Conservation (phyloP, 331 rosid species). For the Malus hybrid region DNA sequence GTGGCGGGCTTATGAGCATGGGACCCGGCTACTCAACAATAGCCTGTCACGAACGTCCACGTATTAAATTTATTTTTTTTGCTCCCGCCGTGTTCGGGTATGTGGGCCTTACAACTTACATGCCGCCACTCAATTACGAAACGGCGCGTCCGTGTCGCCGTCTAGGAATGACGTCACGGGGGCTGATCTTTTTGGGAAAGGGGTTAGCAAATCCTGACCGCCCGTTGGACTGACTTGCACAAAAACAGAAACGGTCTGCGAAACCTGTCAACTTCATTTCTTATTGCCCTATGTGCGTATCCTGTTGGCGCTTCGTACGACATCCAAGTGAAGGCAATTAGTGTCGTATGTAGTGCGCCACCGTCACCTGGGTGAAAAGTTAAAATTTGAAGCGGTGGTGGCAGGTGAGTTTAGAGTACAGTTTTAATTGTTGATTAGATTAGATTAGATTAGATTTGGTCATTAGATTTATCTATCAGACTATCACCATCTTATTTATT, state of each 20-base stretch:
- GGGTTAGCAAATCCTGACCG: constrained; percentile 12
- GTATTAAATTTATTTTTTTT: constrained; percentile 14
- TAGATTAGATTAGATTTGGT: no score
- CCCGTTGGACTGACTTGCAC: background rate
- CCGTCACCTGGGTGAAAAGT: no score
- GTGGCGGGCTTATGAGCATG: constrained; percentile 14
- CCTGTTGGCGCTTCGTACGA: background rate
- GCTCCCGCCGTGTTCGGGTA: constrained; percentile 39
- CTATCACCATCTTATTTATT: no score
- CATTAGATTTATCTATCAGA: no score
- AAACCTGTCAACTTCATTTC: background rate
- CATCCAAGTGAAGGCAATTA: no score
- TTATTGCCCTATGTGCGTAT: background rate
- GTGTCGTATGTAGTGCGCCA: no score
- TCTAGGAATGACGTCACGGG: constrained; percentile 9
- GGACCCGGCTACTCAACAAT: constrained; percentile 8
- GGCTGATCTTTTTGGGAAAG: constrained; percentile 14
- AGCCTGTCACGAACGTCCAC: constrained; percentile 22
- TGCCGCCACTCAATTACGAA: background rate
- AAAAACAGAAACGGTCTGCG: background rate
- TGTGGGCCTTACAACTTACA: background rate
- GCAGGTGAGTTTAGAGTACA: no score
- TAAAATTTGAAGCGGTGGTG: no score
- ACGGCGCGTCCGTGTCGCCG: constrained; percentile 21
- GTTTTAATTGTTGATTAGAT: no score